A percentile compares a stretch with the other conserved stretches of the same genome.
Evolutionary conservation across 108 stramenopile genomes (phyloP).

Genomic region (Cyclotella kingstonii): DNA sequence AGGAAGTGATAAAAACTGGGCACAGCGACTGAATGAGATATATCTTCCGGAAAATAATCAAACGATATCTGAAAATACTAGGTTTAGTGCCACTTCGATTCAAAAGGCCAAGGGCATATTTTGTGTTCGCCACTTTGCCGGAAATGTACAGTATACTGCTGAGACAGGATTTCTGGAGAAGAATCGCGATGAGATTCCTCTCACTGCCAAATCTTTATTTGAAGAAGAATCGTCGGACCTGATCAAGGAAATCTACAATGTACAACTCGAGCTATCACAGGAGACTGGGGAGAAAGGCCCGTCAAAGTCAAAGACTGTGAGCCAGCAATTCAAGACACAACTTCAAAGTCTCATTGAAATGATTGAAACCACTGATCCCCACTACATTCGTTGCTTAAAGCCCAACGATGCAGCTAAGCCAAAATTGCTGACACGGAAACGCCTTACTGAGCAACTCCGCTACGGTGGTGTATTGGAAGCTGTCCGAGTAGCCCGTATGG

Average conservation of each 20-base stretch:
- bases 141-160: slow-evolving; percentile 88
- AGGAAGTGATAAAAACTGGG: slow-evolving; percentile 83
- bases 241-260: slow-evolving; percentile 73
- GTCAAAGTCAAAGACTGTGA: slow-evolving; percentile 80
- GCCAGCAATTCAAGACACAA: slow-evolving; percentile 94
- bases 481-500: slow-evolving; percentile 97
- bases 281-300: slow-evolving; percentile 45
- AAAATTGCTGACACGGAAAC: slow-evolving; percentile 72
- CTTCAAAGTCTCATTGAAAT: slow-evolving; percentile 81
- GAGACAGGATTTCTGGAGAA: slow-evolving; percentile 96
- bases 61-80: slow-evolving; percentile 75
- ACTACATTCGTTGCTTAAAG: slow-evolving; percentile 99
- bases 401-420: slow-evolving; percentile 93
- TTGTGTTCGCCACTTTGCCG: slow-evolving; percentile 94
- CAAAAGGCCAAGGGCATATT: slow-evolving; percentile 80
- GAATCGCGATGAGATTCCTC: slow-evolving; percentile 96
- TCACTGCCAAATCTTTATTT: slow-evolving; percentile 86
- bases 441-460: slow-evolving; percentile 94
- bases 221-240: slow-evolving; percentile 78
- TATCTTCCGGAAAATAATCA: slow-evolving; percentile 78
- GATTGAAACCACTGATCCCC: slow-evolving; percentile 96
- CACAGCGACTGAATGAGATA: slow-evolving; percentile 75
- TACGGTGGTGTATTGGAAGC: slow-evolving; percentile 99
- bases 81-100: slow-evolving; percentile 70
- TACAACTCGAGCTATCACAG: slow-evolving; percentile 57